Evolutionary conservation across 352 stramenopile species (phyloP).

Genomic region (Globisporangium yorkense): DNA sequence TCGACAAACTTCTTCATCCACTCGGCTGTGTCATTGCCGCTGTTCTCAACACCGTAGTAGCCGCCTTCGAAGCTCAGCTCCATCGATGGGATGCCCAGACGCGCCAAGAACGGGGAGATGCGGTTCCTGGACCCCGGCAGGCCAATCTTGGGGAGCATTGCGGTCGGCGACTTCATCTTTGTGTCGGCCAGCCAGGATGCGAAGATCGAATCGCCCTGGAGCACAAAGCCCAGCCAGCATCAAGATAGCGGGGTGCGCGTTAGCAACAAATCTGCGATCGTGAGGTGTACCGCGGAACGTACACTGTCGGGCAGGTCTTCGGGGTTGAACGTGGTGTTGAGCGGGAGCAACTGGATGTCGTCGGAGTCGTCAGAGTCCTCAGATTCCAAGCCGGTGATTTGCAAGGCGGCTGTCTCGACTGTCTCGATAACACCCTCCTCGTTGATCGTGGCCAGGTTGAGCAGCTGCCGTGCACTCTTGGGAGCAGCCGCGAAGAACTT

Average conservation of each 20-base stretch:
- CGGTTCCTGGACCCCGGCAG: conserved; percentile 43
- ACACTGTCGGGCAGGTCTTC: conserved; percentile 51
- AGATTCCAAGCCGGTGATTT: not conserved
- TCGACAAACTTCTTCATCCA: conserved; percentile 78
- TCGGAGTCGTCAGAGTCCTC: conserved; percentile 11
- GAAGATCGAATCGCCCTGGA: conserved; percentile 55
- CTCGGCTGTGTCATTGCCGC: conserved; percentile 55
- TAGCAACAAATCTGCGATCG: too few relatives aligned
- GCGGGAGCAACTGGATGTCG: conserved; percentile 35
- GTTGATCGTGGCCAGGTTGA: not conserved
- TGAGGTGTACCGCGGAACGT: conserved; percentile 10
- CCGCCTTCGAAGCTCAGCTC: conserved; percentile 67
- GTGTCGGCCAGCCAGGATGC: conserved; percentile 61
- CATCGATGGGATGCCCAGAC: conserved; percentile 65
- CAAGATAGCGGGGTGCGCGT: not conserved
- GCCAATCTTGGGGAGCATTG: conserved; percentile 48
- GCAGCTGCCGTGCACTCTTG: not conserved
- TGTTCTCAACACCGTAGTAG: conserved; percentile 58
- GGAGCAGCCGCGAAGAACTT: conserved; percentile 36
- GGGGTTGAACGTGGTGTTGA: conserved; percentile 62
- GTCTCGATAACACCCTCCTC: not conserved
- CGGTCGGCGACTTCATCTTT: conserved; percentile 21
- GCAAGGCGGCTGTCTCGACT: not conserved
- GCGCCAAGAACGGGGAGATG: conserved; percentile 66
- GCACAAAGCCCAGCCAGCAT: not conserved